Percentiles rank a stretch among this genome's conserved stretches.
Evolutionary conservation across 306 rosid species (phyloP).

Genomic region (Rubus idaeus): DNA sequence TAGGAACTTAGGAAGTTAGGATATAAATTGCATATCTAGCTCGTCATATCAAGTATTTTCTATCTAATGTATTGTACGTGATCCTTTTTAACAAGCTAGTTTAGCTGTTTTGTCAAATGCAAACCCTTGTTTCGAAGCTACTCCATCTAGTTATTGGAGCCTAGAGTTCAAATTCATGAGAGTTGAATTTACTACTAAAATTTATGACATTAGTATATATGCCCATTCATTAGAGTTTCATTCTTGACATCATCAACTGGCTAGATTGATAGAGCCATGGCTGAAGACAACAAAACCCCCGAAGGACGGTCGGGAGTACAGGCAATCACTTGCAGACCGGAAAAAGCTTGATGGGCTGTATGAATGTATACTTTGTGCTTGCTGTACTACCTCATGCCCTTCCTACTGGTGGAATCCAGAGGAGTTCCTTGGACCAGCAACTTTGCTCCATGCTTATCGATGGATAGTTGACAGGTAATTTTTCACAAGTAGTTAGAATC

Average conservation of each 20-base stretch:
- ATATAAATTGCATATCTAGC: too few species aligned
- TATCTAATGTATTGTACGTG: too few species aligned
- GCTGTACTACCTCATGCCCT: constrained; percentile 45
- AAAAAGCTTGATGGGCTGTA: constrained; percentile 42
- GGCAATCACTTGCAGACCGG: constrained; percentile 36
- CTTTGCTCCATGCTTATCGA: constrained; percentile 40
- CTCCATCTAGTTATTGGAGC: neutral
- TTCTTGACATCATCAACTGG: neutral
- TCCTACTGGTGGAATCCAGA: constrained; percentile 55
- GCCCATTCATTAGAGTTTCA: neutral
- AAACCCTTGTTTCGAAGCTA: neutral
- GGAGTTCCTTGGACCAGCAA: constrained; percentile 37
- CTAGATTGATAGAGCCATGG: constrained; percentile 45
- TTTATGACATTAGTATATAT: neutral
- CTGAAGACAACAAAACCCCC: constrained; percentile 35
- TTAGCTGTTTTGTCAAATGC: neutral
- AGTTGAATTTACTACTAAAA: neutral
- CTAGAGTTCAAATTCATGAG: neutral
- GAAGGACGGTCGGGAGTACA: constrained; percentile 28
- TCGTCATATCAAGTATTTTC: too few species aligned
- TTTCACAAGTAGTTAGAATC: neutral
- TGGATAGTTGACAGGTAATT: constrained; percentile 34
- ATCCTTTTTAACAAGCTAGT: neutral
- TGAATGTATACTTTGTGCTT: constrained; percentile 50
- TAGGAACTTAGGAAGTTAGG: too few species aligned